Evolutionary conservation across 2,329 filamentous ascomycete species (phyloP), one percentile per base, ranked within the genome.

Genomic region (Daldinia sp.): DNA sequence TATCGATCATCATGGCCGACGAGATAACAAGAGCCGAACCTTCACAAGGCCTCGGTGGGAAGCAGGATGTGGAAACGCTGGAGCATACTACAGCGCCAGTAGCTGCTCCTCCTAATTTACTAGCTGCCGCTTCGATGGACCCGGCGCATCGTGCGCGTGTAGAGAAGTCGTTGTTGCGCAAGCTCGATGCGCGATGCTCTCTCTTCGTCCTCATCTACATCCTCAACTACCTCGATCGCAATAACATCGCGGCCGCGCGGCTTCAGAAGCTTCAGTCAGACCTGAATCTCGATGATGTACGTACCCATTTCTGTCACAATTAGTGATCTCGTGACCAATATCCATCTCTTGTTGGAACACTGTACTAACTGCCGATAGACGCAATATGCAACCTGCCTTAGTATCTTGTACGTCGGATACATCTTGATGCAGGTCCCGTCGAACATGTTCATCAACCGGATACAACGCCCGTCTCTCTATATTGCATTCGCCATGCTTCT

Each of bases 191-290:
- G 20, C 85, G 91, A 67, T 93, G 78, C 82, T 90, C 77, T 82
- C 87, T 92, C 72, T 87, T 93, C 64, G 87, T 93, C 54, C 78
- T 93, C 71, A 92, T 93, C 81, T 93, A 93, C 75, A 92, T 93
- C 77, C 84, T 91, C 79, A 93, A 93, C 80, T 93, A 92, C 78
- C 82, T 89, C 33, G 89, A 91, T 74, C 82, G 89, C 39, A 90
- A 90, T 77, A 90, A 92, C 78, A 91, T 92, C 69, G 89, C 89
- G 1, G 85, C 89, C 0, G 90, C 90, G 1, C 85, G 87, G 23
- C 82, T 92, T 59, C 87, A 88, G 75, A 89, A 90, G 5, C 81
- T 93, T 20, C 86, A 91, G 63, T 53, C 35, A 67, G 90, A 92
- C 58, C 79, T 72, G 26, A 63, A 64, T 23, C 92, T 23, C 55